A percentile compares a stretch with the other conserved stretches of the same genome.
These are phyloP conservation scores for Chlorella sp. DNA, from an alignment of 139 green algal genomes.

Conservation along the genomic window DNA sequence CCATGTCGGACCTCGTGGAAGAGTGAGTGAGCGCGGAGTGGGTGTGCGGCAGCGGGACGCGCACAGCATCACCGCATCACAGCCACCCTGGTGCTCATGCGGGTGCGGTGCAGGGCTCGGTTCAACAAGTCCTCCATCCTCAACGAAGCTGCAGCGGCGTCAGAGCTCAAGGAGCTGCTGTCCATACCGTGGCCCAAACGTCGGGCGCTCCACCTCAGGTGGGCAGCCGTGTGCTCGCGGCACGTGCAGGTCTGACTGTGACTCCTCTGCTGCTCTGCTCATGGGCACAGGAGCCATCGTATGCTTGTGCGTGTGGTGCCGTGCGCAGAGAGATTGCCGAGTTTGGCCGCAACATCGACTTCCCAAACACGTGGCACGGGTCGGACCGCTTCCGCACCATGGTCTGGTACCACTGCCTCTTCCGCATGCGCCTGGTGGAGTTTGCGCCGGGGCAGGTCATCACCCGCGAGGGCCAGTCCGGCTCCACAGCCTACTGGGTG, in stretches of 20 bases:
- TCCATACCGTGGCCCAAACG: neutral
- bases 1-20: slow-evolving; percentile 2
- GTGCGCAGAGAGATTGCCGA: slow-evolving; percentile 7
- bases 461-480: neutral
- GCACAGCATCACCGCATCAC: too few species aligned
- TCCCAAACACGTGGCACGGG: slow-evolving; percentile 1
- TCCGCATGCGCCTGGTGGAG: neutral
- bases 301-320: neutral
- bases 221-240: neutral
- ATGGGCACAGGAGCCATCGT: neutral
- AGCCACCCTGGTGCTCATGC: too few species aligned
- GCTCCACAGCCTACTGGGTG: neutral
- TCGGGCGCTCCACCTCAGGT: neutral
- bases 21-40: too few species aligned
- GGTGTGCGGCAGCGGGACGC: too few species aligned
- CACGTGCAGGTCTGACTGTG: neutral
- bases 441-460: neutral
- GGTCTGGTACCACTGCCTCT: slow-evolving; percentile 1
- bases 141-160: neutral
- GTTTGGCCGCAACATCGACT: slow-evolving; percentile 12
- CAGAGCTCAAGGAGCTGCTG: slow-evolving; percentile 5
- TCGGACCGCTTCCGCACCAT: neutral
- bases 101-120: too few species aligned
- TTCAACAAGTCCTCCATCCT: slow-evolving; percentile 13
- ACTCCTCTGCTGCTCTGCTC: neutral